Percentiles rank a stretch among this genome's conserved stretches.
Conservation (phyloP, 2,329 filamentous ascomycete species). For the Pyricularia sp. region DNA sequence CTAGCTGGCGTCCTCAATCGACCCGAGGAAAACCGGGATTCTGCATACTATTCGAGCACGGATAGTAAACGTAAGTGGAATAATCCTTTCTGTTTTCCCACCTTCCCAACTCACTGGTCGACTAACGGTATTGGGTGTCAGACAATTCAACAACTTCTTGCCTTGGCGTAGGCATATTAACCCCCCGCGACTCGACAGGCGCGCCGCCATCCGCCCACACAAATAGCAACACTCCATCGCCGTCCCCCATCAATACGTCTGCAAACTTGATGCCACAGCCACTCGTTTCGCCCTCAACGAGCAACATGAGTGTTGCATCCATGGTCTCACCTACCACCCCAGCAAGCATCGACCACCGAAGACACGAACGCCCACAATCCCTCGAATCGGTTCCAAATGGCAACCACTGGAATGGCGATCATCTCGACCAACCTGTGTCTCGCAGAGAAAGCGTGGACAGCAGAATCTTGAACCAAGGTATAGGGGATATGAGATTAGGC, state of each 20-base stretch:
- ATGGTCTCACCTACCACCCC: slow-evolving; percentile 50
- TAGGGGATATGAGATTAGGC: slow-evolving; percentile 56
- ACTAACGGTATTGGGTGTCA: slow-evolving; percentile 11
- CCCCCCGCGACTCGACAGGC: slow-evolving; percentile 14
- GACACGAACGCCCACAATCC: slow-evolving; percentile 29
- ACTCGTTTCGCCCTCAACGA: slow-evolving; percentile 40
- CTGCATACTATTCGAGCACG: slow-evolving; percentile 36
- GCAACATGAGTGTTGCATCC: slow-evolving; percentile 52
- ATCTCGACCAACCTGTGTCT: slow-evolving; percentile 30
- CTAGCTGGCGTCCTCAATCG: slow-evolving; percentile 38
- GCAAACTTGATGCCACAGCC: slow-evolving; percentile 35
- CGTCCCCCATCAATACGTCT: slow-evolving; percentile 40
- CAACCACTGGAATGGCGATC: slow-evolving; percentile 13
- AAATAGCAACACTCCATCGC: slow-evolving; percentile 38
- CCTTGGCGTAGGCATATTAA: slow-evolving; percentile 23
- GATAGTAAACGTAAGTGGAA: slow-evolving; percentile 37
- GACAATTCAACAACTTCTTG: slow-evolving; percentile 34
- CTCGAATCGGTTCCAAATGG: slow-evolving; percentile 24
- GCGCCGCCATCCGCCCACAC: slow-evolving; percentile 10
- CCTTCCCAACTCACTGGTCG: neutral
- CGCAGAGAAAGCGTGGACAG: slow-evolving; percentile 71
- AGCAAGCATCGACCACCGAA: slow-evolving; percentile 26
- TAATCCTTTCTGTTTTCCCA: neutral
- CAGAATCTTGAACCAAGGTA: slow-evolving; percentile 53
- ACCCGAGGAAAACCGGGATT: slow-evolving; percentile 37